Conservation (phyloP, 306 rosid genomes). For the Carpinus viminea region DNA sequence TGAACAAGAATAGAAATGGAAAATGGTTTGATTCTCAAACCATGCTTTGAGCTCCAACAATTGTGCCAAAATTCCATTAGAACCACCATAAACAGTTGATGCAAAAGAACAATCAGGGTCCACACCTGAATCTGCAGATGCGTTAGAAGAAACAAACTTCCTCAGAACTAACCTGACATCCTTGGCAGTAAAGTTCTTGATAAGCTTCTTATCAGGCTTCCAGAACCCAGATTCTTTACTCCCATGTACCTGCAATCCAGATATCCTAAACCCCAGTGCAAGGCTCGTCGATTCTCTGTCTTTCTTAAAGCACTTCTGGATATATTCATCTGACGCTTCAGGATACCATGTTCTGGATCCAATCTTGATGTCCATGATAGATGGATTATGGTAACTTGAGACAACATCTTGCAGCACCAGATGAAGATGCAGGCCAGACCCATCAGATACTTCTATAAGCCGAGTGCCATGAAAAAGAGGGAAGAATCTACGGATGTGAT, state of each 20-base stretch:
- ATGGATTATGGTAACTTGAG: slow-evolving; percentile 32
- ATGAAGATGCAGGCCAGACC: slow-evolving; percentile 69
- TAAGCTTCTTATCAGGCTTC: slow-evolving; percentile 47
- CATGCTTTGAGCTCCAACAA: slow-evolving; percentile 67
- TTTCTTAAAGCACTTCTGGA: slow-evolving; percentile 47
- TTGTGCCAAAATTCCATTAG: slow-evolving; percentile 53
- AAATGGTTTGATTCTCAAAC: slow-evolving; percentile 83
- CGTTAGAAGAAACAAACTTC: slow-evolving; percentile 64
- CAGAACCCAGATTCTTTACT: slow-evolving; percentile 43
- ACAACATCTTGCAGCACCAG: slow-evolving; percentile 58
- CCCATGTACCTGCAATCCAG: slow-evolving; percentile 57
- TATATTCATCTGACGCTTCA: slow-evolving; percentile 57
- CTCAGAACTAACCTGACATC: slow-evolving; percentile 38
- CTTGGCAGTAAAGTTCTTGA: slow-evolving; percentile 32
- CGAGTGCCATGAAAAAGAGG: slow-evolving; percentile 61
- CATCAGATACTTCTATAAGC: slow-evolving; percentile 61
- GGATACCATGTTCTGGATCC: slow-evolving; percentile 87
- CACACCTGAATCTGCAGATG: slow-evolving; percentile 16
- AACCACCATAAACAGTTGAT: slow-evolving; percentile 50
- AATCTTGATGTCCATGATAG: slow-evolving; percentile 68
- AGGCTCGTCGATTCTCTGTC: slow-evolving; percentile 51
- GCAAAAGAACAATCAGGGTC: slow-evolving; percentile 55
- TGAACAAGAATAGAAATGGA: slow-evolving; percentile 70
- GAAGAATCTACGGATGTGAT: slow-evolving; percentile 44
- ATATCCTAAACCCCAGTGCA: slow-evolving; percentile 64